Percentiles rank a stretch among this genome's conserved stretches.
These are phyloP conservation scores for Fusarium concolor DNA, from an alignment of 2,329 filamentous ascomycete species.

Conservation along the genomic window DNA sequence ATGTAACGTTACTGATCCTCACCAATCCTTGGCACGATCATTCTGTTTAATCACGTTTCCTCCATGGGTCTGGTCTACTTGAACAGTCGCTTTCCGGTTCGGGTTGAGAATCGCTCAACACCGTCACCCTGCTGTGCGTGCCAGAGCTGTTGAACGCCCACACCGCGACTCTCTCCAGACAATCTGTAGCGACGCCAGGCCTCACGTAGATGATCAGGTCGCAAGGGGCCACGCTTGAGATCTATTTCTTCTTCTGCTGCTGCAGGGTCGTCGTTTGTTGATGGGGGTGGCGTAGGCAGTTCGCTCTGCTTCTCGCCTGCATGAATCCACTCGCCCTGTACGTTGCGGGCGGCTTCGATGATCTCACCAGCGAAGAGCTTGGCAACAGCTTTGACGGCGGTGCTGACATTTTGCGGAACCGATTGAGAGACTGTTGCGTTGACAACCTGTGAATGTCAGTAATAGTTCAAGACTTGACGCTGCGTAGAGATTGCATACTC, in stretches of 20 bases:
- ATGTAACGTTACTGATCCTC: not conserved
- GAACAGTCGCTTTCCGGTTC: conserved; percentile 65
- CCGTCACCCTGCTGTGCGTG: conserved; percentile 70
- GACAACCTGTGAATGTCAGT: conserved; percentile 65
- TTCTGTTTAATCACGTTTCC: not conserved
- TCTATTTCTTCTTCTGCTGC: conserved; percentile 44
- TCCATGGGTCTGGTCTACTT: conserved; percentile 49
- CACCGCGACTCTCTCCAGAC: conserved; percentile 70
- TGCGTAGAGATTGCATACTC: conserved; percentile 58
- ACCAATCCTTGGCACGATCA: conserved; percentile 5
- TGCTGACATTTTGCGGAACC: conserved; percentile 77
- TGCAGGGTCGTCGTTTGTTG: conserved; percentile 48
- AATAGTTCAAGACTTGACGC: not conserved
- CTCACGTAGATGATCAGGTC: conserved; percentile 80
- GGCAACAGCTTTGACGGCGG: conserved; percentile 79
- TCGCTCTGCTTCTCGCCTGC: conserved; percentile 69
- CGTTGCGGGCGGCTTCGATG: conserved; percentile 75
- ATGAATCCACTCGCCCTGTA: conserved; percentile 78
- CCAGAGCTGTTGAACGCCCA: conserved; percentile 70
- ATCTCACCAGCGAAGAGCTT: conserved; percentile 83
- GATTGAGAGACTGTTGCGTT: conserved; percentile 86
- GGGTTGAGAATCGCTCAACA: conserved; percentile 68
- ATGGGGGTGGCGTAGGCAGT: conserved; percentile 57
- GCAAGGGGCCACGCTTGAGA: conserved; percentile 66
- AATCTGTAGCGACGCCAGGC: conserved; percentile 76